Evolutionary conservation across 2,329 filamentous ascomycete species (phyloP), one percentile per base, ranked within the genome.

Genomic region (Teratosphaeria pseudoeucalypti): DNA sequence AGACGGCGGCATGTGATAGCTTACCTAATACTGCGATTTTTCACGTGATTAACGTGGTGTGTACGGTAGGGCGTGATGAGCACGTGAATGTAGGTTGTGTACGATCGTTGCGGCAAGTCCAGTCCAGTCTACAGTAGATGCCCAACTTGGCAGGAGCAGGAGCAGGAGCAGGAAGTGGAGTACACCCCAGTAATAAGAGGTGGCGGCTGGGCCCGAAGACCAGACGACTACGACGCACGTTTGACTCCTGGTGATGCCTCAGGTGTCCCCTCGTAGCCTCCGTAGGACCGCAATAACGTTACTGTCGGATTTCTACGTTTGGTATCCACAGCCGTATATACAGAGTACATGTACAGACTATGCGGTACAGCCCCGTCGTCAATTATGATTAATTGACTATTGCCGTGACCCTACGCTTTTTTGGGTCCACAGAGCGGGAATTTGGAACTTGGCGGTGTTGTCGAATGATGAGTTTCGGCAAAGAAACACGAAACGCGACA

Each of bases 11-110:
- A 55, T 37, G 43, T 23, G 59, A 32, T 27, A 55, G 62, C 63
- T 61, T 60, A 66, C 64, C 59, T 54, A 37, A 49, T 49, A n/a
- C 43, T 49, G n/a, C 9, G 16, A n/a, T 1, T 32, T 27, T 54
- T 11, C 32, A 56, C 39, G 23, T 27, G 34, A 56, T 14, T 56
- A 2, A 3, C 11, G 9, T 39, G 11, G 34, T 39, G 11, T n/a
- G 16, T 23, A 23, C 23, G 23, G 23, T 23, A 1, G 23, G 23
- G 2, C 29, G 29, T 32, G 29, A 23, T 23, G 23, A 23, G 23
- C 7, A 32, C 29, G 29, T 32, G 29, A 3, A 29, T 43, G 12
- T 11, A 39, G 34, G 34, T 14, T 39, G 3, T 10, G 16, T 16
- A 43, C n/a, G 54, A 49, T 19, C n/a, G 19, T 19, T 9, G 34